Conservation (phyloP, 805 yeast species). For the Candida ascalaphidarum region DNA sequence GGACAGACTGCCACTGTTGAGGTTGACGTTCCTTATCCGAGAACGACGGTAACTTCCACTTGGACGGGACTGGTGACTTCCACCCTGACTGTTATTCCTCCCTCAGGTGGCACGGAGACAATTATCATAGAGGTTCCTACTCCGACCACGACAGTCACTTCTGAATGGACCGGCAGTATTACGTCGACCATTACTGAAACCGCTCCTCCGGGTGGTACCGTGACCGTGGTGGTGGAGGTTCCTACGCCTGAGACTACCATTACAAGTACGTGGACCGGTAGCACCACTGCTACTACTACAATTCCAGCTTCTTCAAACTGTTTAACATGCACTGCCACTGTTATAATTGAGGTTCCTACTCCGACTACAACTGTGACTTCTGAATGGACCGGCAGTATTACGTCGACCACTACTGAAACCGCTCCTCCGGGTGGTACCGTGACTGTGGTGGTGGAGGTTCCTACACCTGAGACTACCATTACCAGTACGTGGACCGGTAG, state of each 20-base stretch:
- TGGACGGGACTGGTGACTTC: slow-evolving; percentile 6
- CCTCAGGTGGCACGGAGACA: slow-evolving; percentile 3
- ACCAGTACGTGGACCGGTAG: neutral
- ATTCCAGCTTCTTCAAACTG: slow-evolving; percentile 5
- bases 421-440: slow-evolving; percentile 6
- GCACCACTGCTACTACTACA: slow-evolving; percentile 5
- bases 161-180: slow-evolving; percentile 4
- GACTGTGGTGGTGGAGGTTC: slow-evolving; percentile 9
- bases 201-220: slow-evolving; percentile 4
- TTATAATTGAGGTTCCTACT: slow-evolving; percentile 13
- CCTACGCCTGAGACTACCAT: slow-evolving; percentile 4
- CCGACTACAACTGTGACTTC: slow-evolving; percentile 4
- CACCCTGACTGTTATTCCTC: slow-evolving; percentile 4
- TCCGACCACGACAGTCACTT: slow-evolving; percentile 3
- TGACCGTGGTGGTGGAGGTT: slow-evolving; percentile 5
- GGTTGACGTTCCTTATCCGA: slow-evolving; percentile 4
- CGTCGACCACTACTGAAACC: slow-evolving; percentile 2
- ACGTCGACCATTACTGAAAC: slow-evolving; percentile 1
- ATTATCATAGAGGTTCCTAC: slow-evolving; percentile 7
- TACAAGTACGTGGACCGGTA: slow-evolving; percentile 5
- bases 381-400: neutral
- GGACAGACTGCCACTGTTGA: neutral
- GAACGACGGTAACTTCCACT: slow-evolving; percentile 6
- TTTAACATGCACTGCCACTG: slow-evolving; percentile 15
- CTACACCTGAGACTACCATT: slow-evolving; percentile 2